Evolutionary conservation across 805 yeast genomes (phyloP), one percentile per base, ranked within the genome.

Genomic region (Torulaspora microellipsoides): DNA sequence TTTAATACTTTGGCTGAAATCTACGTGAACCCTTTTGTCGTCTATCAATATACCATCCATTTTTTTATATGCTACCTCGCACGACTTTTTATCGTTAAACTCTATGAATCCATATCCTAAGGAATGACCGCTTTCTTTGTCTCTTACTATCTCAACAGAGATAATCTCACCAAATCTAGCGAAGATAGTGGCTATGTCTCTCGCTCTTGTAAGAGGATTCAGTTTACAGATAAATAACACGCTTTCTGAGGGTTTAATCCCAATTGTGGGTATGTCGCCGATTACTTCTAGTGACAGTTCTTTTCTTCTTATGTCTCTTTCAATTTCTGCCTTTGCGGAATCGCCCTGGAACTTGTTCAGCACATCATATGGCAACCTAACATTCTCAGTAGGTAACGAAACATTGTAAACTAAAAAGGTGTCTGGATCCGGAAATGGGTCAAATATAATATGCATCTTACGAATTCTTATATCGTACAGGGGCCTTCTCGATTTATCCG

Each of bases 101-200:
- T 81, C 85, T 27, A 83, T 75, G 48, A 83, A 83, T 2, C 81
- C 90, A 54, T 82, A 83, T 40, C 77, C 73, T 31, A 79, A 54
- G 1, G 81, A 76, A 12, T 70, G 71, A 0, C 76, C 73, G 0
- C 80, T 70, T 3, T 53, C 59, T 25, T 63, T 64, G 49, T 78
- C 83, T 31, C 66, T 58, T 11, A 81, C 68, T 12, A 82, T 64
- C 40, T 80, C 80, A 45, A 80, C 73, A 1, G 76, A 69, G 1
- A 53, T 45, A 14, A 82, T 74, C 5, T 60, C 49, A 1, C 89
- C 89, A 64, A 81, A 82, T 40, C 84, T 65, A n/a, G 75, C 67
- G 54, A 83, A 83, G 11, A 82, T 76, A 27, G 73, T 58, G 31
- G 68, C 64, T 23, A 82, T 56, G 38, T 83, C 85, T 4, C 74